Evolutionary conservation across 352 stramenopile species (phyloP).

Genomic region (Pythium biforme): DNA sequence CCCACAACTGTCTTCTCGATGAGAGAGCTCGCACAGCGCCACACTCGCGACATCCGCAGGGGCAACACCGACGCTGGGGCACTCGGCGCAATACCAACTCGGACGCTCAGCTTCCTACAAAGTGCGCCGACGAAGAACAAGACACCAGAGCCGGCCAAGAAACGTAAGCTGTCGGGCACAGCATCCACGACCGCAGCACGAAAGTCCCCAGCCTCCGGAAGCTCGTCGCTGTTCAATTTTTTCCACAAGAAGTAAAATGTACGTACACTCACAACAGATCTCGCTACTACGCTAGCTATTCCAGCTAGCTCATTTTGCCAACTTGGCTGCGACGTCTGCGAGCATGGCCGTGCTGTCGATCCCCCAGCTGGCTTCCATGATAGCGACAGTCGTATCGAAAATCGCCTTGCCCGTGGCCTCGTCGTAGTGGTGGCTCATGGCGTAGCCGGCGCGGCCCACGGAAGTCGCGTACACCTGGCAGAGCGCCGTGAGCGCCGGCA

Average conservation of each 20-base stretch:
- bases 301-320: background rate
- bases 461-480: conserved; percentile 20
- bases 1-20: conserved; percentile 17
- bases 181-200: background rate
- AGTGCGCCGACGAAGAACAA: background rate
- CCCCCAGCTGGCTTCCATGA: conserved; percentile 16
- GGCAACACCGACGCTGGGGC: background rate
- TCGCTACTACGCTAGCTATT: no score
- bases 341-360: conserved; percentile 5
- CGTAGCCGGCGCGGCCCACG: conserved; percentile 10
- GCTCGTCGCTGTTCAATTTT: conserved; percentile 46
- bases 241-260: conserved; percentile 33
- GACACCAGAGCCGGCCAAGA: conserved; percentile 11
- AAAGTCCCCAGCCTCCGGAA: conserved; percentile 6
- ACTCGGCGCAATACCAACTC: background rate
- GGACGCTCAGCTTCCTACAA: background rate
- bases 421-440: conserved; percentile 20
- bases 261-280: background rate
- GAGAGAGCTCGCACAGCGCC: conserved; percentile 26
- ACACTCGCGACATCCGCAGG: background rate
- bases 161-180: background rate
- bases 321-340: conserved; percentile 7
- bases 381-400: conserved; percentile 10
- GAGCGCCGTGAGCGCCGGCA: conserved; percentile 2
- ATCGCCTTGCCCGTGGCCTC: conserved; percentile 10